Base-by-base conservation (phyloP, 306 rosid species). In the Sicyos edulis region DNA sequence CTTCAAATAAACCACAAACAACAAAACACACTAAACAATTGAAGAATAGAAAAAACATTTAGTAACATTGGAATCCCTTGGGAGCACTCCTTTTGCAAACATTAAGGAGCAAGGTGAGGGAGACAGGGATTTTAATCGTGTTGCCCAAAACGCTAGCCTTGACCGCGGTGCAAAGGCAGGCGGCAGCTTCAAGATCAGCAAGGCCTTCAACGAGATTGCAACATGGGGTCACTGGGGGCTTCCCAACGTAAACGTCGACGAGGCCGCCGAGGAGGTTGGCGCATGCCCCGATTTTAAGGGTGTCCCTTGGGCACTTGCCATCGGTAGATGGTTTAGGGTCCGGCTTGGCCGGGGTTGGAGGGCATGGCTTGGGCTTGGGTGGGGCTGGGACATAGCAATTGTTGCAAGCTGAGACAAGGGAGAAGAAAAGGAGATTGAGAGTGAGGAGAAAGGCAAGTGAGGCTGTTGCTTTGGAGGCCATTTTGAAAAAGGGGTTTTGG, bases 101-200 rank as follows among this genome's bases (percentile, higher is more conserved):
- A 61, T 91, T 86, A 32, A 91, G 91, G 58, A 91, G 93, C 83
- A 91, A 79, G 80, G 77, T 87, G 22, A 91, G 93, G 2, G 91
- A 76, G 63, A 89, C 0, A 0, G 96, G 97, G 71, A 91, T 44
- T 80, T 89, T 87, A 51, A 91, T 82, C 72, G 73, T 82, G 75
- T 80, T 83, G 45, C 96, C 96, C 65, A 91, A 72, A 73, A 89
- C 83, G 73, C 74, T 85, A 7, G 93, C 96, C n/a, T 2, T 89
- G 16, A 89, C 77, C 53, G 85, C 97, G 65, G 96, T 91, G 85
- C 96, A 91, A 14, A 91, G 91, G 76, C 97, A 91, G 8, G 76
- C 76, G 0, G 93, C 96, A 13, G 93, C 93, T 26, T 89, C 96
- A 3, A 89, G 79, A 49, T 89, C 88, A 24, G 70, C 89, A 29